Evolutionary conservation across 2,329 filamentous ascomycete genomes (phyloP), one percentile per base, ranked within the genome.

Genomic region (Fusarium sp.): DNA sequence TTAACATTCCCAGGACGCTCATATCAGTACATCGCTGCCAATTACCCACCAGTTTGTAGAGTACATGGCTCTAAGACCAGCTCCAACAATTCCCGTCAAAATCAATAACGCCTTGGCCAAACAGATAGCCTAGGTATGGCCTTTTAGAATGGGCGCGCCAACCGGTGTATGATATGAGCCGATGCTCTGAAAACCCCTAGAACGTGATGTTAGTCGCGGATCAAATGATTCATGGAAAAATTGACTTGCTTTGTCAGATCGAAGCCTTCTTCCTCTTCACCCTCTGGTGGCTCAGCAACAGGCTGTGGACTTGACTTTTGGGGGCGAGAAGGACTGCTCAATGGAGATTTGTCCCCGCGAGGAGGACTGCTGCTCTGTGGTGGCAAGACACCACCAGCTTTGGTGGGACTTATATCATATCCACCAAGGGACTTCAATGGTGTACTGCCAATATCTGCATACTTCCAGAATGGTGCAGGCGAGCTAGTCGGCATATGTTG

Each of bases 391-490:
- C 74, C 75, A 19, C 74, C 70, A 14, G 73, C 70, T 70, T 87
- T 88, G 8, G 81, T 82, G 2, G 87, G 87, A 67, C 86, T 88
- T 36, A 82, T 72, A 57, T 89, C 86, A 53, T 84, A 86, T 7
- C 62, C 46, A 13, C 65, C 68, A 4, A 77, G 73, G 0, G 79
- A 76, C 66, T 80, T 80, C 49, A 90, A 78, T 2, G 91, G 91
- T 2, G 90, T 93, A 74, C 87, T 91, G 23, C 85, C 84, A 56
- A 92, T 84, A 64, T 93, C 90, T 36, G 90, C 88, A 74, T 91
- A 95, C 73, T 91, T 93, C 92, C 92, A 96, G 75, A 96, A 95
- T 0, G 91, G 91, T 1, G 92, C 92, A 0, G 92, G 92, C 29
- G 90, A 93, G 67, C 89, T 92, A 41, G 92, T 93, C 31, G 91